Evolutionary conservation across 192 early-diverging fungal species (phyloP).

Genomic region (Bifiguratus adelaidae): DNA sequence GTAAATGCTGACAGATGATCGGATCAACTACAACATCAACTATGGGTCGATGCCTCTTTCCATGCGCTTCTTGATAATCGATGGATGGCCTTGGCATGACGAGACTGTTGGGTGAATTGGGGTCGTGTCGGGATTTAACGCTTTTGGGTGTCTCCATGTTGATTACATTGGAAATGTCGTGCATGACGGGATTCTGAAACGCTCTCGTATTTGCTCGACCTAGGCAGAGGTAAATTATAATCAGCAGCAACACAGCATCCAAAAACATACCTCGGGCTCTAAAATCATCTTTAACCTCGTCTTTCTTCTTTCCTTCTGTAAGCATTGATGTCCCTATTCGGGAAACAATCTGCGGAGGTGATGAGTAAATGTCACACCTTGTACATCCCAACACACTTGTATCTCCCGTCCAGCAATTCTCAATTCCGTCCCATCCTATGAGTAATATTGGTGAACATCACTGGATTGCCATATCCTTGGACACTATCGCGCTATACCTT

Average conservation of each 20-base stretch:
- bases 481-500: background rate
- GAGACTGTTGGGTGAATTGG: constrained; percentile 12
- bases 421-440: too few relatives aligned
- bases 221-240: constrained; percentile 1
- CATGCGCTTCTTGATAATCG: too few relatives aligned
- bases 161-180: background rate
- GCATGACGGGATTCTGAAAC: background rate
- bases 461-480: background rate
- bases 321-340: too few relatives aligned
- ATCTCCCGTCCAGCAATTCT: too few relatives aligned
- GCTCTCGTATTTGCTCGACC: background rate
- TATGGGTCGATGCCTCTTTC: constrained; percentile 14
- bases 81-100: constrained; percentile 23
- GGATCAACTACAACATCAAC: constrained; percentile 42
- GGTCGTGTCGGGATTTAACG: constrained; percentile 21
- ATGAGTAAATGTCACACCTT: too few relatives aligned
- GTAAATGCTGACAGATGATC: constrained; percentile 24
- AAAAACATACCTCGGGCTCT: background rate
- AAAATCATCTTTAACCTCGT: background rate
- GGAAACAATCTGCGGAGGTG: too few relatives aligned
- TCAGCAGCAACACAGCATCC: background rate
- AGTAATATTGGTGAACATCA: too few relatives aligned
- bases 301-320: background rate
- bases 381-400: too few relatives aligned
- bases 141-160: background rate